Evolutionary conservation across 495 filamentous ascomycete genomes (phyloP), one percentile per base, ranked within the genome.

Genomic region (Rostrohypoxylon terebratum): DNA sequence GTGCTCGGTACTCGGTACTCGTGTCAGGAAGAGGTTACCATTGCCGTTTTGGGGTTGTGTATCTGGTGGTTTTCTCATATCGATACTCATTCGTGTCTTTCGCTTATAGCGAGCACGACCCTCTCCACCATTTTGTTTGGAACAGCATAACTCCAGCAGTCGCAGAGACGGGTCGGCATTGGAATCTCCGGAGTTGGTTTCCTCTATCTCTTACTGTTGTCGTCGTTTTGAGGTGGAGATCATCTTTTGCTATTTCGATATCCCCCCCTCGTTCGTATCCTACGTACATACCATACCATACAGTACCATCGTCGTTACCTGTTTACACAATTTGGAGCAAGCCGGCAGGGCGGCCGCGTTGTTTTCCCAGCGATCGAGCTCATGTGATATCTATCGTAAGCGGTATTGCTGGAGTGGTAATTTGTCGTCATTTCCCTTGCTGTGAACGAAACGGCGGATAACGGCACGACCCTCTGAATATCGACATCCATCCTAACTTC

Each of bases 241-340:
- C 61, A 44, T 74, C 62, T 48, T 66, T 66, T 65, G 58, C 59
- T 73, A 58, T 65, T 55, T 69, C 62, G 71, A 74, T 74, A 74
- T 74, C 71, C 71, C 71, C 71, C 70, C 71, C 71, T 74, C 71
- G 71, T 74, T 74, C 71, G 66, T 74, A 74, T 65, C 62, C 57
- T 66, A 65, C 63, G 59, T 68, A 71, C 75, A 67, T 73, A 75
- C 70, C 75, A 67, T 73, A 75, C 70, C 63, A 74, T 73, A 44
- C 63, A 71, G 61, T 76, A 77, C 66, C 70, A 78, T 74, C 68
- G 66, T 68, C 62, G 63, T 68, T 69, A 69, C 53, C 64, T 71
- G 38, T 68, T 20, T 66, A 66, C 59, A 73, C 70, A 64, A 54
- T 33, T 54, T 70, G 67, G 63, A 71, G 66, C 64, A 62, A 75